Evolutionary conservation across 1,139 yeast species (phyloP).

Genomic region (Meyerozyma smithsonii): DNA sequence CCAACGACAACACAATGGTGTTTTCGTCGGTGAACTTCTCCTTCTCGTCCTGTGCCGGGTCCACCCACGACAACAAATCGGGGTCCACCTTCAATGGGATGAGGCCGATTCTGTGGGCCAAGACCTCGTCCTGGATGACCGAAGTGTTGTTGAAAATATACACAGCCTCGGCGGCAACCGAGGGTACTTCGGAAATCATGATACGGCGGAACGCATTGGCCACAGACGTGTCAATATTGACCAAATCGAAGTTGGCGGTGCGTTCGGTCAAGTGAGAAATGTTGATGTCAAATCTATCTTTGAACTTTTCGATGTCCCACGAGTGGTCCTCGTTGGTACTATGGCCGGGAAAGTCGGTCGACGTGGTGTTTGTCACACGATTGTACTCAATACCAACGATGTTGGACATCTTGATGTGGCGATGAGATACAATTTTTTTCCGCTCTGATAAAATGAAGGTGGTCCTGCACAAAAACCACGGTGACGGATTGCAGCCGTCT

Average conservation of each 20-base stretch:
- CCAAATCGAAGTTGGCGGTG: constrained; percentile 80
- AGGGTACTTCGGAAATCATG: constrained; percentile 94
- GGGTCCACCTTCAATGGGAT: constrained; percentile 90
- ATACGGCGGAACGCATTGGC: constrained; percentile 97
- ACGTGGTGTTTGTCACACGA: constrained; percentile 81
- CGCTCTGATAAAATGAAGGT: neutral
- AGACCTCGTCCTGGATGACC: constrained; percentile 93
- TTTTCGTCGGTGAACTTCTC: constrained; percentile 80
- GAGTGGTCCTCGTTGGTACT: constrained; percentile 56
- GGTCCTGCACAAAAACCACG: neutral
- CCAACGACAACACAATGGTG: constrained; percentile 78
- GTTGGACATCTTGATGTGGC: constrained; percentile 34
- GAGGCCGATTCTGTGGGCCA: constrained; percentile 91
- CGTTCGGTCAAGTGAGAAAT: constrained; percentile 63
- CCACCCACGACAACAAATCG: constrained; percentile 79
- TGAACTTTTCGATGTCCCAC: constrained; percentile 85
- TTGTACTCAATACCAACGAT: constrained; percentile 87
- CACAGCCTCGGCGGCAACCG: constrained; percentile 90
- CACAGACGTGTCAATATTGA: constrained; percentile 83
- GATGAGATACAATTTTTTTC: constrained; percentile 7
- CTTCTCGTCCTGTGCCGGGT: constrained; percentile 55
- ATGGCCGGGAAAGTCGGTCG: constrained; percentile 90
- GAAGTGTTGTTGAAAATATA: constrained; percentile 91
- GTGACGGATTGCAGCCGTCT: neutral
- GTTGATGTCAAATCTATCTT: constrained; percentile 62